These are phyloP conservation scores for Fusarium kyushuense DNA, from an alignment of 2,329 filamentous ascomycete genomes.

Conservation along the genomic window DNA sequence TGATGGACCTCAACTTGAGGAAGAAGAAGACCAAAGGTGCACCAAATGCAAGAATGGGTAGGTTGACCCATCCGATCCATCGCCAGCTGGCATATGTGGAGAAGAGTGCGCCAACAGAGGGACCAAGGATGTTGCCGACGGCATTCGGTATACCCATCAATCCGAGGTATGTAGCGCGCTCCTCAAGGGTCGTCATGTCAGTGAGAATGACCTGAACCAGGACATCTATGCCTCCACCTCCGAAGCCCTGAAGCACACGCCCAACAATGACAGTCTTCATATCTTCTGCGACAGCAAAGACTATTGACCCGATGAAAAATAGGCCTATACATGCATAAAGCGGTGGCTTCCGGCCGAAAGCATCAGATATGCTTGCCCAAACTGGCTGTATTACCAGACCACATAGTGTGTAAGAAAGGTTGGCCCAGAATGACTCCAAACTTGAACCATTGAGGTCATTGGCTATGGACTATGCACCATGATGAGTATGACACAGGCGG, in stretches of 20 bases:
- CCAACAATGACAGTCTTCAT: slow-evolving; percentile 21
- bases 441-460: slow-evolving; percentile 21
- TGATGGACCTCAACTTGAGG: slow-evolving; percentile 11
- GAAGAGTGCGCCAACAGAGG: slow-evolving; percentile 7
- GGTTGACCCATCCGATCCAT: slow-evolving; percentile 26
- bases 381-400: slow-evolving; percentile 25
- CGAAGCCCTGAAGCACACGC: slow-evolving; percentile 19
- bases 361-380: slow-evolving; percentile 24
- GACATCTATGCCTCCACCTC: slow-evolving; percentile 20
- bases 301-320: slow-evolving; percentile 12
- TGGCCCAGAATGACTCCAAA: slow-evolving; percentile 25
- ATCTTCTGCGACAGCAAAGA: slow-evolving; percentile 17
- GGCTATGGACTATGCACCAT: slow-evolving; percentile 7
- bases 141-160: slow-evolving; percentile 22
- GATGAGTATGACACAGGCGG: background rate
- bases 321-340: slow-evolving; percentile 10
- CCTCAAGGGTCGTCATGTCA: slow-evolving; percentile 18
- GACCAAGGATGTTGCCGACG: slow-evolving; percentile 13
- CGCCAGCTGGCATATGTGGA: slow-evolving; percentile 17
- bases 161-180: slow-evolving; percentile 7
- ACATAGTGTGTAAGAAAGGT: slow-evolving; percentile 16
- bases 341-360: slow-evolving; percentile 20
- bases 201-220: slow-evolving; percentile 18
- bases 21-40: slow-evolving; percentile 21
- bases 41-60: slow-evolving; percentile 14